These are phyloP conservation scores for Chrysoporthe austroafricana DNA, from an alignment of 2,329 filamentous ascomycete genomes.

Conservation along the genomic window DNA sequence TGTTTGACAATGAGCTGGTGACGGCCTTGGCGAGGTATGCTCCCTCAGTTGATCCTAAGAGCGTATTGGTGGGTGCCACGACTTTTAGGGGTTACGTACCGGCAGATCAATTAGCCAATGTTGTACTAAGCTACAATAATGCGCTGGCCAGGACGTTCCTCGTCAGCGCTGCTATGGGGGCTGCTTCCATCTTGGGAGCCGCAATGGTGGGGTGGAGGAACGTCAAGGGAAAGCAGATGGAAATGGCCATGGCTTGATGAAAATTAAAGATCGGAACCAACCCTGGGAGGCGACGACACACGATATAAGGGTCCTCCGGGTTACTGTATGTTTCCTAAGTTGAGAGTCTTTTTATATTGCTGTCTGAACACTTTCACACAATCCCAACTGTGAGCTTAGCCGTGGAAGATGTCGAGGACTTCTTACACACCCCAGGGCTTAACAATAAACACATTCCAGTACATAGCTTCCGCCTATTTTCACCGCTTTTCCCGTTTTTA, in stretches of 20 bases:
- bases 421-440: no score
- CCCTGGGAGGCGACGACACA: neutral
- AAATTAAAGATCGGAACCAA: neutral
- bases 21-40: constrained; percentile 44
- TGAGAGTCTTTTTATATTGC: neutral
- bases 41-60: constrained; percentile 36
- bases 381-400: no score
- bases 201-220: constrained; percentile 50
- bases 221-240: constrained; percentile 51
- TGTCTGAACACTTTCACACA: no score
- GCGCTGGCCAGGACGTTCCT: constrained; percentile 41
- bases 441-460: no score
- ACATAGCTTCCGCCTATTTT: no score
- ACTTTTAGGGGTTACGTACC: constrained; percentile 27
- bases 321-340: neutral
- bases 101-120: constrained; percentile 31
- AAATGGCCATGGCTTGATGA: constrained; percentile 6
- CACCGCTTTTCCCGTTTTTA: no score
- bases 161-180: constrained; percentile 43
- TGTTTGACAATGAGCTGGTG: constrained; percentile 51
- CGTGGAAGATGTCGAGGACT: no score
- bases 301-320: neutral
- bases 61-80: constrained; percentile 37
- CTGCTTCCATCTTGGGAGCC: constrained; percentile 40
- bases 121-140: constrained; percentile 42